These are phyloP conservation scores for Rutstroemia sp. DNA, from an alignment of 2,329 filamentous ascomycete genomes.

Conservation along the genomic window DNA sequence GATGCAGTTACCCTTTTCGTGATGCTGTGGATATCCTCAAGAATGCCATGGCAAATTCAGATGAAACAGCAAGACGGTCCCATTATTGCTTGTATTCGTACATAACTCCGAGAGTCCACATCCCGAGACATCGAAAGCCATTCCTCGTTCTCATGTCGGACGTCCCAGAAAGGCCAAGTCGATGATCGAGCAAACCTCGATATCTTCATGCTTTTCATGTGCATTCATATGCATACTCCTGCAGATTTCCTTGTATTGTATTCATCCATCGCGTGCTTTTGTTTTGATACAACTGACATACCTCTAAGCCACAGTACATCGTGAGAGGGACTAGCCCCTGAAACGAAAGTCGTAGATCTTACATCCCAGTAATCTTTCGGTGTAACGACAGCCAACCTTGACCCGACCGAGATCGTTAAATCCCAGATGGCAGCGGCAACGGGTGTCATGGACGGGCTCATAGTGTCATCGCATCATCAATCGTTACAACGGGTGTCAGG, in stretches of 20 bases:
- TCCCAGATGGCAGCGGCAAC: slow-evolving; percentile 7
- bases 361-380: slow-evolving; percentile 2
- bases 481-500: slow-evolving; percentile 5
- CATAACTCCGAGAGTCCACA: not conserved
- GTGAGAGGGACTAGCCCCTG: not conserved
- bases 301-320: not conserved
- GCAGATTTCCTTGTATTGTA: not conserved
- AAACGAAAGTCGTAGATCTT: slow-evolving; percentile 3
- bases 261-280: slow-evolving; percentile 4
- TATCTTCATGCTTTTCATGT: not conserved
- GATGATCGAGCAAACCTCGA: not conserved
- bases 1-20: slow-evolving; percentile 7
- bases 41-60: slow-evolving; percentile 7
- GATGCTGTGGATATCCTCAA: not conserved
- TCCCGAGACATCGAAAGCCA: slow-evolving; percentile 6
- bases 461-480: slow-evolving; percentile 7
- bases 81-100: not conserved
- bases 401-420: not conserved
- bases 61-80: not conserved
- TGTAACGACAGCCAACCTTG: not conserved
- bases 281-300: not conserved
- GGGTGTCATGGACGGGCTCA: not conserved
- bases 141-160: not conserved
- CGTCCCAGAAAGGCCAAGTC: not conserved
- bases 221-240: not conserved